A percentile compares a stretch with the other conserved stretches of the same genome.
Evolutionary conservation across 2,329 filamentous ascomycete species (phyloP).

Genomic region (Myriosclerotinia duriaeana): DNA sequence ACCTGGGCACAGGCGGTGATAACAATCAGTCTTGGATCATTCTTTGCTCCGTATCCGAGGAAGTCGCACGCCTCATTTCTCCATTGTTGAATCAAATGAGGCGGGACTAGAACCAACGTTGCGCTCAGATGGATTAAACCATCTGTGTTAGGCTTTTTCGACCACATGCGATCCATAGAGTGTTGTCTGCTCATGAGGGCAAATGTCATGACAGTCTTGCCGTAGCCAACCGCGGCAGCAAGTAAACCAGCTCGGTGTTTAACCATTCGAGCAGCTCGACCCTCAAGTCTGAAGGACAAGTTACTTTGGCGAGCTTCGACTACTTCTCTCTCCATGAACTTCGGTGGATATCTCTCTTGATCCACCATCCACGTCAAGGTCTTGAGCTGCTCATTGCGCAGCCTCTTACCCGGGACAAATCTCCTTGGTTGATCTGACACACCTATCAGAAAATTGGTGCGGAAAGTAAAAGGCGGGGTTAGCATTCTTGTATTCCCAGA

Average conservation of each 20-base stretch:
- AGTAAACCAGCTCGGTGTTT: conserved; percentile 58
- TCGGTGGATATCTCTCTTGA: conserved; percentile 53
- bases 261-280: conserved; percentile 45
- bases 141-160: neutral
- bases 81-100: conserved; percentile 59
- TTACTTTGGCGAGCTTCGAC: conserved; percentile 54
- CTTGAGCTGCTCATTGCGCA: conserved; percentile 54
- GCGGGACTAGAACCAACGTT: conserved; percentile 60
- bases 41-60: neutral
- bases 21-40: conserved; percentile 41
- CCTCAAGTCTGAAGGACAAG: conserved; percentile 59
- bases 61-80: conserved; percentile 48
- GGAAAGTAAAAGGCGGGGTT: conserved; percentile 16
- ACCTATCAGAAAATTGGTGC: conserved; percentile 4
- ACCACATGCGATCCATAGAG: neutral
- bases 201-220: conserved; percentile 59
- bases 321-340: conserved; percentile 54
- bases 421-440: conserved; percentile 40
- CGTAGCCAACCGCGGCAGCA: conserved; percentile 64
- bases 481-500: conserved; percentile 38
- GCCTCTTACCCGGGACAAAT: conserved; percentile 30
- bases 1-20: conserved; percentile 42
- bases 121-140: conserved; percentile 47
- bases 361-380: conserved; percentile 59
- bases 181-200: conserved; percentile 13